Evolutionary conservation across 2,329 filamentous ascomycete species (phyloP).

Genomic region (Xylariaceae sp.): DNA sequence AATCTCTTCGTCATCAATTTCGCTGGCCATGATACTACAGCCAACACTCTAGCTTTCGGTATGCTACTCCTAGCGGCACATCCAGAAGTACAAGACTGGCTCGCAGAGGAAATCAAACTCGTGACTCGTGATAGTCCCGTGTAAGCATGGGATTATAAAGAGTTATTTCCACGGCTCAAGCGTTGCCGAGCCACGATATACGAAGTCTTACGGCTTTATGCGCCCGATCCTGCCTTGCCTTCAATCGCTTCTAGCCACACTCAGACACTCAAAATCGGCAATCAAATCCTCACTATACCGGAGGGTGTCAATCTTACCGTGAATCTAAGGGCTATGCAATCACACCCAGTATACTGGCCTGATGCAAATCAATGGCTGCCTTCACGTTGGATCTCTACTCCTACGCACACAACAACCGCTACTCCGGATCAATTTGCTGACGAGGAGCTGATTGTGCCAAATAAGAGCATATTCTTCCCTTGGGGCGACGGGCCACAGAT

Average conservation of each 20-base stretch:
- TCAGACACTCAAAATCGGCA: slow-evolving; percentile 3
- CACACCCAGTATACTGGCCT: slow-evolving; percentile 3
- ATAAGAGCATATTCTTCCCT: slow-evolving; percentile 16
- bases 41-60: slow-evolving; percentile 20
- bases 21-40: slow-evolving; percentile 30
- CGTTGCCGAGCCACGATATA: slow-evolving; percentile 23
- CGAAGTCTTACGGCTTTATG: slow-evolving; percentile 9
- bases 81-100: slow-evolving; percentile 20
- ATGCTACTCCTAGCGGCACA: slow-evolving; percentile 22
- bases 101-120: slow-evolving; percentile 14
- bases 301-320: background rate
- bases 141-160: slow-evolving; percentile 18
- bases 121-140: slow-evolving; percentile 1
- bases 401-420: background rate
- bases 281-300: slow-evolving; percentile 5
- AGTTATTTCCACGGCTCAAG: slow-evolving; percentile 20
- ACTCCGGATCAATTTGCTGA: background rate
- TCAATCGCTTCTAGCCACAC: background rate
- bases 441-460: slow-evolving; percentile 11
- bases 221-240: slow-evolving; percentile 3
- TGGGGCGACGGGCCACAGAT: slow-evolving; percentile 23
- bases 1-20: slow-evolving; percentile 33
- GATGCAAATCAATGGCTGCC: slow-evolving; percentile 11
- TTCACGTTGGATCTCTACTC: slow-evolving; percentile 11
- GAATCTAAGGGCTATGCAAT: slow-evolving; percentile 3